Conservation (phyloP, 2,329 filamentous ascomycete genomes). For the Talaromyces albobiverticillius region DNA sequence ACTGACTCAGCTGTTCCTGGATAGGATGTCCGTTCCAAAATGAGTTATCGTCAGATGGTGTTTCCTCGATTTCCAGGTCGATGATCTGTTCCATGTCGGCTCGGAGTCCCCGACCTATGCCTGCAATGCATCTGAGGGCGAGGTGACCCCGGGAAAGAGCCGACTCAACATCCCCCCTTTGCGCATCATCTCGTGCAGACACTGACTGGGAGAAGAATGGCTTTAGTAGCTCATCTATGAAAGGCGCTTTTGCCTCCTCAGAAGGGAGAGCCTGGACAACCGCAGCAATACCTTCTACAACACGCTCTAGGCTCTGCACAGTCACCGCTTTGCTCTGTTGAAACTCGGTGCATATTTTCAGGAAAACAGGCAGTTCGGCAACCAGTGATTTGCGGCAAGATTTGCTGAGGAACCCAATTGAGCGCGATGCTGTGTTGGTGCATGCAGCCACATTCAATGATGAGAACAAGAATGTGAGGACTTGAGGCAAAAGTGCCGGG, state of each 20-base stretch:
- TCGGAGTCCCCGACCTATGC: slow-evolving; percentile 40
- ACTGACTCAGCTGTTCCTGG: slow-evolving; percentile 38
- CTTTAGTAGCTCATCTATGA: slow-evolving; percentile 35
- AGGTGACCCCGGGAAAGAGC: slow-evolving; percentile 32
- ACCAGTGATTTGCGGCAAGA: slow-evolving; percentile 41
- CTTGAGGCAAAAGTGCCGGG: slow-evolving; percentile 36
- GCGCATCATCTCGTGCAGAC: slow-evolving; percentile 30
- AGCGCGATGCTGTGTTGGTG: slow-evolving; percentile 41
- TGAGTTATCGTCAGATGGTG: slow-evolving; percentile 28
- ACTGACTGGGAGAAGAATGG: slow-evolving; percentile 36
- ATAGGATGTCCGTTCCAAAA: slow-evolving; percentile 38
- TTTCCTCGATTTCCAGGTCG: slow-evolving; percentile 28
- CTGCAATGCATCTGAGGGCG: slow-evolving; percentile 39
- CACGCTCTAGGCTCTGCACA: slow-evolving; percentile 37
- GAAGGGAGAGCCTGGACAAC: slow-evolving; percentile 40
- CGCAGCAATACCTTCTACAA: slow-evolving; percentile 44
- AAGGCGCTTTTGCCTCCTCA: slow-evolving; percentile 40
- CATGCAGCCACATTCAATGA: slow-evolving; percentile 41
- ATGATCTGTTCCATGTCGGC: slow-evolving; percentile 35
- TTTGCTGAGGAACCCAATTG: slow-evolving; percentile 43
- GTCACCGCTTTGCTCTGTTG: slow-evolving; percentile 36
- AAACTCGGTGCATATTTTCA: slow-evolving; percentile 40
- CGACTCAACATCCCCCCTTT: slow-evolving; percentile 29
- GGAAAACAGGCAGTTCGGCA: slow-evolving; percentile 41
- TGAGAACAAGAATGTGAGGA: slow-evolving; percentile 44